Evolutionary conservation across 1,284 basidiomycete species (phyloP).

Genomic region (Pholiota adiposa): DNA sequence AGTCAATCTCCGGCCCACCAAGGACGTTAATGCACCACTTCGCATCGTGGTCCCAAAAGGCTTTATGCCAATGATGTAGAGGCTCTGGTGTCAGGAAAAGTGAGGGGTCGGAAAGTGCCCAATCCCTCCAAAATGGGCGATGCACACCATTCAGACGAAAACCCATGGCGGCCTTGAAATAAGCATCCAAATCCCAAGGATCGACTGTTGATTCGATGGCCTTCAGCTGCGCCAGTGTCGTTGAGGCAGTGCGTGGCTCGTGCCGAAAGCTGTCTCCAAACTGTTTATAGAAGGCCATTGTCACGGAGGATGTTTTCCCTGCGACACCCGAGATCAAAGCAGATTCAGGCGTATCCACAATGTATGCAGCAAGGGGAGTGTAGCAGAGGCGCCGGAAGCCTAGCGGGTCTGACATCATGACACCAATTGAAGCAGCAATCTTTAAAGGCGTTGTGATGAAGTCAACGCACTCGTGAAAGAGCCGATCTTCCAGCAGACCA

Average conservation of each 20-base stretch:
- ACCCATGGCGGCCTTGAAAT: slow-evolving; percentile 16
- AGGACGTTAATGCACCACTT: slow-evolving; percentile 31
- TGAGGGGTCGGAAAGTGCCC: slow-evolving; percentile 25
- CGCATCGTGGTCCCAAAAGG: slow-evolving; percentile 28
- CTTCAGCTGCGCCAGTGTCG: slow-evolving; percentile 24
- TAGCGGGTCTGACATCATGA: not conserved
- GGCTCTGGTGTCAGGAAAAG: slow-evolving; percentile 31
- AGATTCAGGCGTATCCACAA: not conserved
- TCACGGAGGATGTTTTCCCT: not conserved
- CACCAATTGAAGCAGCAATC: not conserved
- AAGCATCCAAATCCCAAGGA: slow-evolving; percentile 24
- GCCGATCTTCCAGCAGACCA: not conserved
- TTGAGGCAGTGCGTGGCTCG: slow-evolving; percentile 17
- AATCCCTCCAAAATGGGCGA: slow-evolving; percentile 34
- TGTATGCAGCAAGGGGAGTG: not conserved
- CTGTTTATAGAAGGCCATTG: slow-evolving; percentile 16
- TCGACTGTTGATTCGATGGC: slow-evolving; percentile 9
- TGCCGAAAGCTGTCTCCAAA: slow-evolving; percentile 32
- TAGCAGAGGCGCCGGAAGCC: not conserved
- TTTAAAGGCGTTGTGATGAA: not conserved
- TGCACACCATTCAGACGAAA: slow-evolving; percentile 32
- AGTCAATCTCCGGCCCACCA: slow-evolving; percentile 29
- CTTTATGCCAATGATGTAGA: slow-evolving; percentile 36
- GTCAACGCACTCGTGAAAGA: not conserved
- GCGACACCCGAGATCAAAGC: not conserved